Percentiles rank a stretch among this genome's conserved stretches.
These are phyloP conservation scores for Sicyos baderoa DNA, from an alignment of 306 rosid genomes.

Conservation along the genomic window DNA sequence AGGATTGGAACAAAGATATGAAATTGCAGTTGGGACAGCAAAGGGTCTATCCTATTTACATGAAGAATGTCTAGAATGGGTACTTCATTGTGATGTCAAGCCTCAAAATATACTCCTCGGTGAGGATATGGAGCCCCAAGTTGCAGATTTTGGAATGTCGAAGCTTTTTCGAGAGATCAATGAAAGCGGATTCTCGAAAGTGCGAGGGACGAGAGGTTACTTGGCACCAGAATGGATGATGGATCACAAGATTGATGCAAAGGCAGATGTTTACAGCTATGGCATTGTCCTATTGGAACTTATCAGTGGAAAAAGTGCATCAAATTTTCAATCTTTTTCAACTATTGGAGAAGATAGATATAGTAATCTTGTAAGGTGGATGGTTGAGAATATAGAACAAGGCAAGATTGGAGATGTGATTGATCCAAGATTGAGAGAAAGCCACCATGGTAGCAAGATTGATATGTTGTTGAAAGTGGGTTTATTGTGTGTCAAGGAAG, in stretches of 20 bases:
- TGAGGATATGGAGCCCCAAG: conserved; percentile 25
- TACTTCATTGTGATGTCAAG: conserved; percentile 35
- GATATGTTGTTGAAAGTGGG: conserved; percentile 29
- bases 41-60: conserved; percentile 39
- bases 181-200: conserved; percentile 24
- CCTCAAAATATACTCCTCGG: conserved; percentile 38
- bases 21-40: conserved; percentile 37
- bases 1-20: conserved; percentile 27
- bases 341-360: neutral
- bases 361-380: conserved; percentile 26
- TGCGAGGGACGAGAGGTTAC: conserved; percentile 37
- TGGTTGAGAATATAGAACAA: conserved; percentile 19
- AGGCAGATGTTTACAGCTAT: conserved; percentile 41
- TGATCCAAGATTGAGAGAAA: conserved; percentile 20
- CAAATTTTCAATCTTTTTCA: conserved; percentile 5
- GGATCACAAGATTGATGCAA: conserved; percentile 31
- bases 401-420: conserved; percentile 23
- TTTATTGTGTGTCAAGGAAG: conserved; percentile 29
- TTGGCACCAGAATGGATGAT: conserved; percentile 45
- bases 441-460: conserved; percentile 16
- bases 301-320: conserved; percentile 28
- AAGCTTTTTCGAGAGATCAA: conserved; percentile 30
- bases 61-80: conserved; percentile 43
- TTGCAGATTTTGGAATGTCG: conserved; percentile 40
- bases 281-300: conserved; percentile 38